Evolutionary conservation across 176 grass and related monocot species (phyloP).

Genomic region (Pharus latifolius): DNA sequence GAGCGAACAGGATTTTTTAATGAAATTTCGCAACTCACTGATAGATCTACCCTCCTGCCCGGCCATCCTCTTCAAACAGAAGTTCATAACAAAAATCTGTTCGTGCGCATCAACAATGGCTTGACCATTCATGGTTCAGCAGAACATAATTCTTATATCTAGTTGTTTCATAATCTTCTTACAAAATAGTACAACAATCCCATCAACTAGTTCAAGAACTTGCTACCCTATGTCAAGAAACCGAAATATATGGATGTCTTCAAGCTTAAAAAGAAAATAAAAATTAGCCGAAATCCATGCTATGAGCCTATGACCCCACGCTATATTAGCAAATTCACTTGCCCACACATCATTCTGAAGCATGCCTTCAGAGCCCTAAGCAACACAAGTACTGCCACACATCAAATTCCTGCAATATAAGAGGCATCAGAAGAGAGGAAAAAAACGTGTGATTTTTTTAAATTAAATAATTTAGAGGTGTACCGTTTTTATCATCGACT

Average conservation of each 20-base stretch:
- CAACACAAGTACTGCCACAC: conserved; percentile 38
- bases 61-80: too few relatives aligned
- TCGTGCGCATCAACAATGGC: background rate
- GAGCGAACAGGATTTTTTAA: too few relatives aligned
- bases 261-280: background rate
- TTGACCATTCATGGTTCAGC: background rate
- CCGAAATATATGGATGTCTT: background rate
- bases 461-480: too few relatives aligned
- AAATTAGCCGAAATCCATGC: background rate
- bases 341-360: background rate
- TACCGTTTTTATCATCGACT: too few relatives aligned
- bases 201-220: background rate
- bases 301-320: background rate
- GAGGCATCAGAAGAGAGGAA: background rate
- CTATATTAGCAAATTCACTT: conserved; percentile 34
- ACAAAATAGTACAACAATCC: conserved; percentile 8
- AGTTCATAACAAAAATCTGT: background rate
- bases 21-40: too few relatives aligned
- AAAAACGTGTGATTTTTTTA: too few relatives aligned
- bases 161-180: conserved; percentile 15
- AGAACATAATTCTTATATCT: background rate
- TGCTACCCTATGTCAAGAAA: background rate
- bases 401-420: conserved; percentile 36
- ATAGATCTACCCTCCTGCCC: too few relatives aligned
- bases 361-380: conserved; percentile 8